Percentiles rank a stretch among this genome's conserved stretches.
These are phyloP conservation scores for Chaetothyriales sp. DNA, from an alignment of 2,329 filamentous ascomycete genomes.

Conservation along the genomic window DNA sequence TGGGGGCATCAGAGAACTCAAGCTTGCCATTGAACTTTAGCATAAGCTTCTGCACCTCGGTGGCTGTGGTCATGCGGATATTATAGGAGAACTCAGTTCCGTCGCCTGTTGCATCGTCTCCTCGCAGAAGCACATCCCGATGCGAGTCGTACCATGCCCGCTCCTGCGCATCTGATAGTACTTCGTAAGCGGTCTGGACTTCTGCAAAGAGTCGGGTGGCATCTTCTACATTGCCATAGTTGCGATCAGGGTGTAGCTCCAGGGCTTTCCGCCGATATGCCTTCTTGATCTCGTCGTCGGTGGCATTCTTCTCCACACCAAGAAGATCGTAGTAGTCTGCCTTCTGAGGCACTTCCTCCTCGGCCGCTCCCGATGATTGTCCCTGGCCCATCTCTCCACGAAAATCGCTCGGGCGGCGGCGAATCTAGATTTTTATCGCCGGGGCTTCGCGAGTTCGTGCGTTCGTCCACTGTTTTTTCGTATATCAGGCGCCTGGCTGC, in stretches of 20 bases:
- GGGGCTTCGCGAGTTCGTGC: too few relatives aligned
- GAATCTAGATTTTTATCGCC: background rate
- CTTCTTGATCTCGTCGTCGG: conserved; percentile 86
- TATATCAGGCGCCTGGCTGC: background rate
- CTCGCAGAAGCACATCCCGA: conserved; percentile 64
- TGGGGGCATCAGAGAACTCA: conserved; percentile 63
- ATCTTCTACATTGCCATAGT: conserved; percentile 68
- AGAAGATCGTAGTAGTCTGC: conserved; percentile 59
- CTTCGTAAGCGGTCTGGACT: conserved; percentile 81
- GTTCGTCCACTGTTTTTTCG: background rate
- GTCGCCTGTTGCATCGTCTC: conserved; percentile 33
- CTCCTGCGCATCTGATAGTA: conserved; percentile 92
- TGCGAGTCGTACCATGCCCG: conserved; percentile 97
- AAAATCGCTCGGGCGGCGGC: background rate
- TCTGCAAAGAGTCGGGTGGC: conserved; percentile 80
- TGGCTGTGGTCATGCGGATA: conserved; percentile 60
- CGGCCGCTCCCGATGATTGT: conserved; percentile 24
- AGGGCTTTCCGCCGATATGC: conserved; percentile 83
- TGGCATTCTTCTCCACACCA: conserved; percentile 54
- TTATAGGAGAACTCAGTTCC: conserved; percentile 48
- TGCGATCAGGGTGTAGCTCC: conserved; percentile 88
- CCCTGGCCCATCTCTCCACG: conserved; percentile 27
- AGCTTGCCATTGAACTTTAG: conserved; percentile 64
- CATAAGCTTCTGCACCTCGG: conserved; percentile 65
- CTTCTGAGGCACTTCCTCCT: conserved; percentile 17